Percentiles rank a stretch among this genome's conserved stretches.
phyloP scores from a whole-genome alignment of 441 rosid genomes.

The Syzygium malaccense region DNA sequence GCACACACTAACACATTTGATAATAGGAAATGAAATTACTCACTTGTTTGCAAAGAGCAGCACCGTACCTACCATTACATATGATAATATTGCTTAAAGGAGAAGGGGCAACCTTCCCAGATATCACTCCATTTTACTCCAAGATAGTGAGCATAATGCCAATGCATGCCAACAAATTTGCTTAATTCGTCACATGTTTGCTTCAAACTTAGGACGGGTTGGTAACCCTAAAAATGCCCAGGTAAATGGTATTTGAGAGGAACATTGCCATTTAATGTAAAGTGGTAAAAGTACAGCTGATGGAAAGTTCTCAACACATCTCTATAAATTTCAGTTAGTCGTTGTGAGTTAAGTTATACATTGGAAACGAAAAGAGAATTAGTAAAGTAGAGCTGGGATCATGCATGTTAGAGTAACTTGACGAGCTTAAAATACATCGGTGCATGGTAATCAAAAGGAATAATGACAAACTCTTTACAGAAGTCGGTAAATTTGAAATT shows the following conservation, averaged over 20 bases:
- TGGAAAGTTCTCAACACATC: background rate
- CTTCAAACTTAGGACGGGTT: background rate
- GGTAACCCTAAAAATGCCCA: background rate
- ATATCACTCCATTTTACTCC: background rate
- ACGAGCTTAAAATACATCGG: background rate
- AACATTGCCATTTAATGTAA: background rate
- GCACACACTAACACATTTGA: background rate
- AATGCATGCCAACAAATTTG: background rate
- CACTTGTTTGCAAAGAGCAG: background rate
- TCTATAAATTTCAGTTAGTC: background rate
- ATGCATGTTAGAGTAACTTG: background rate
- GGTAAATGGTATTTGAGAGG: background rate
- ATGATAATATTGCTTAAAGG: background rate
- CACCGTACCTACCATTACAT: background rate
- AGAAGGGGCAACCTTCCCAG: background rate
- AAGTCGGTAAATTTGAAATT: background rate
- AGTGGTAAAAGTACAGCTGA: background rate
- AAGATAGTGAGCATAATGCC: background rate
- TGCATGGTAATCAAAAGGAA: background rate
- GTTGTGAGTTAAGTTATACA: background rate
- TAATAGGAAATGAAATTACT: background rate
- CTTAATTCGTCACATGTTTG: background rate
- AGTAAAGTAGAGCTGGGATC: background rate
- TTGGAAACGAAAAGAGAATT: background rate
- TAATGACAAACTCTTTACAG: background rate